These are phyloP conservation scores for Coemansia sp. DNA, from an alignment of 192 early-diverging fungal genomes.

Conservation along the genomic window DNA sequence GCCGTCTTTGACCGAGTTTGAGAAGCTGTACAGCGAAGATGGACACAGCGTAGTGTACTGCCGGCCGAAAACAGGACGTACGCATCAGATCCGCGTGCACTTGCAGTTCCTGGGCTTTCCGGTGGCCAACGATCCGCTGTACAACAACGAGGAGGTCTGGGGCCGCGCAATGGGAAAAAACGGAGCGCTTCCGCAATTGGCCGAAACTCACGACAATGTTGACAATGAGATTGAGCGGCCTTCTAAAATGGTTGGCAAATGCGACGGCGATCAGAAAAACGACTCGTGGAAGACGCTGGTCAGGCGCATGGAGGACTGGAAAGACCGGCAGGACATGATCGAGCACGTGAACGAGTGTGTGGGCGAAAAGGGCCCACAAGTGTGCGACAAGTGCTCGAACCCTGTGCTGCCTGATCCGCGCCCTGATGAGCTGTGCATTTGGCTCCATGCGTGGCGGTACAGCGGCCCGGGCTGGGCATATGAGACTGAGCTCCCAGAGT, in stretches of 20 bases:
- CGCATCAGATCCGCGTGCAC: slow-evolving; percentile 97
- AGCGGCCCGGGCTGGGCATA: slow-evolving; percentile 70
- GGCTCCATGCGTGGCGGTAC: slow-evolving; percentile 89
- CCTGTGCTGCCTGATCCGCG: slow-evolving; percentile 64
- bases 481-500: slow-evolving; percentile 77
- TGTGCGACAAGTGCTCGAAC: slow-evolving; percentile 64
- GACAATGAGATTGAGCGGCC: slow-evolving; percentile 4
- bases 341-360: slow-evolving; percentile 15
- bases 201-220: not conserved
- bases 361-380: slow-evolving; percentile 15
- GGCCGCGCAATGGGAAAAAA: slow-evolving; percentile 61
- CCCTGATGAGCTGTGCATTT: slow-evolving; percentile 78
- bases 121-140: slow-evolving; percentile 95
- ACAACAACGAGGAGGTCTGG: slow-evolving; percentile 74
- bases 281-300: slow-evolving; percentile 25
- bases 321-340: slow-evolving; percentile 25
- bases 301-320: slow-evolving; percentile 41
- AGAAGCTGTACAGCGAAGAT: slow-evolving; percentile 62
- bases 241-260: slow-evolving; percentile 17
- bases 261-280: slow-evolving; percentile 14
- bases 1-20: slow-evolving; percentile 77
- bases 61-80: slow-evolving; percentile 85
- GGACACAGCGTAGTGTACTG: slow-evolving; percentile 74
- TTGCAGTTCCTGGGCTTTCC: slow-evolving; percentile 89
- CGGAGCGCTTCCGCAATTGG: slow-evolving; percentile 2